These are phyloP conservation scores for Stromatinia cepivora DNA, from an alignment of 2,329 filamentous ascomycete species.

Conservation along the genomic window DNA sequence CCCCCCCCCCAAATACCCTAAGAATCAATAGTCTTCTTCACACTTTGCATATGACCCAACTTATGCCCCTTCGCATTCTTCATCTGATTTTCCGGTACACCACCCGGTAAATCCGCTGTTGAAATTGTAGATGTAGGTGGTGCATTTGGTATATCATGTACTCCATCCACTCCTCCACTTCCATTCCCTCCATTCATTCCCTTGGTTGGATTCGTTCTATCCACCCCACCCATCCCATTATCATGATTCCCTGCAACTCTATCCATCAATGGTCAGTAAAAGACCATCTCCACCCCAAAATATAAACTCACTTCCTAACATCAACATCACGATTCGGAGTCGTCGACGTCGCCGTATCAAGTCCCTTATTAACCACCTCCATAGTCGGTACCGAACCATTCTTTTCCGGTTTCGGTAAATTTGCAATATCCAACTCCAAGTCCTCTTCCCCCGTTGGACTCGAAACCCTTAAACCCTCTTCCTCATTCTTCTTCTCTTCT, in stretches of 20 bases:
- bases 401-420: conserved; percentile 30
- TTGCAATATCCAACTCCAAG: conserved; percentile 29
- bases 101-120: conserved; percentile 46
- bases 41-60: conserved; percentile 33
- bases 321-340: conserved; percentile 33
- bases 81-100: conserved; percentile 43
- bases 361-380: conserved; percentile 31
- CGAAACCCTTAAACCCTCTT: conserved; percentile 35
- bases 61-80: conserved; percentile 31
- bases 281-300: not conserved
- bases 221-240: not conserved
- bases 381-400: conserved; percentile 31
- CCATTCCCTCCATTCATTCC: not conserved
- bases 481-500: conserved; percentile 22
- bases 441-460: conserved; percentile 36
- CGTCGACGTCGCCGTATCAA: conserved; percentile 38
- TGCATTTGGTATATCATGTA: conserved; percentile 1
- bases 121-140: conserved; percentile 31
- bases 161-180: not conserved
- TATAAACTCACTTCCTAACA: conserved; percentile 29
- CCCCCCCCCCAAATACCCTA: not conserved
- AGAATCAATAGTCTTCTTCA: conserved; percentile 27
- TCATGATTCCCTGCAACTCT: not conserved
- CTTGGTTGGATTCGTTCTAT: too few relatives aligned
- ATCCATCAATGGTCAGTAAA: conserved; percentile 6